Evolutionary conservation across 768 basidiomycete species (phyloP).

Genomic region (Trametes cinnabarina): DNA sequence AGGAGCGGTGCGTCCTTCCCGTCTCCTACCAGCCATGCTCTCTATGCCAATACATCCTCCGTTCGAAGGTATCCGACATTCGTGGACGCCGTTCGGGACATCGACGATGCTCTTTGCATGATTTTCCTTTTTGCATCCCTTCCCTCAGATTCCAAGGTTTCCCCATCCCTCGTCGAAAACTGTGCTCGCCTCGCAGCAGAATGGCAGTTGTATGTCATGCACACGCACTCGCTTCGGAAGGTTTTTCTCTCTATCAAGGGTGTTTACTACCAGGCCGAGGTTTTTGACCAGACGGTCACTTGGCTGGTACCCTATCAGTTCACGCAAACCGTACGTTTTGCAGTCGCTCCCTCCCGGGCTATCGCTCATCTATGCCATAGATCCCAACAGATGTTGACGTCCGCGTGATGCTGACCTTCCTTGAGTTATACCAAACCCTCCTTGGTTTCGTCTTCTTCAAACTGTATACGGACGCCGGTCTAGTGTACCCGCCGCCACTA

Average conservation of each 20-base stretch:
- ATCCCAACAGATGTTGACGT: slow-evolving; percentile 95
- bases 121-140: slow-evolving; percentile 88
- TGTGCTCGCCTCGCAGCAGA: slow-evolving; percentile 88
- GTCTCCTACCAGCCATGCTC: neutral
- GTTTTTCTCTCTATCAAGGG: slow-evolving; percentile 97
- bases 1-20: slow-evolving; percentile 71
- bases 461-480: slow-evolving; percentile 90
- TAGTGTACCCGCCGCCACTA: slow-evolving; percentile 93
- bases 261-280: slow-evolving; percentile 94
- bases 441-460: slow-evolving; percentile 97
- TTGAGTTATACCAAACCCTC: slow-evolving; percentile 96
- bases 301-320: slow-evolving; percentile 99
- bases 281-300: slow-evolving; percentile 88
- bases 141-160: slow-evolving; percentile 80
- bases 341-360: neutral
- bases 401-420: slow-evolving; percentile 95
- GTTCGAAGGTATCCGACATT: slow-evolving; percentile 88
- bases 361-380: slow-evolving; percentile 37
- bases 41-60: neutral
- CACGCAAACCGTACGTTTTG: slow-evolving; percentile 75
- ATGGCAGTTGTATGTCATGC: slow-evolving; percentile 97
- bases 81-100: slow-evolving; percentile 90
- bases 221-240: slow-evolving; percentile 79
- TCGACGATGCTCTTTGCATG: slow-evolving; percentile 97
- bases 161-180: slow-evolving; percentile 82